Evolutionary conservation across 345 rosid species (phyloP).

Genomic region (Lagerstroemia speciosa): DNA sequence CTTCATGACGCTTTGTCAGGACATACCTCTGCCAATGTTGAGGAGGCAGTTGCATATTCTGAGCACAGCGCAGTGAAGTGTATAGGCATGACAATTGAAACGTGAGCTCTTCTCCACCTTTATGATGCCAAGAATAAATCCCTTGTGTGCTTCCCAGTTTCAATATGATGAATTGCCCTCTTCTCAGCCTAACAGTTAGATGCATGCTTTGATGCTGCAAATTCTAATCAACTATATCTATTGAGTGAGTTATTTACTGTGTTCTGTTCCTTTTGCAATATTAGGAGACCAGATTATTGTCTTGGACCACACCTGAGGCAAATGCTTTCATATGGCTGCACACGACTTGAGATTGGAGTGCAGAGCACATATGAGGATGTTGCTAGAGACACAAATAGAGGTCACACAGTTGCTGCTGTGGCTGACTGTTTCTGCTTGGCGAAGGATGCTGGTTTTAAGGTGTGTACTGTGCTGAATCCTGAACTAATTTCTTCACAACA

Average conservation of each 20-base stretch:
- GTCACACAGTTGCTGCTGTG: constrained; percentile 96
- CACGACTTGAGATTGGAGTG: constrained; percentile 95
- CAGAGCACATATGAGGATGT: constrained; percentile 99
- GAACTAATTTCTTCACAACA: not conserved
- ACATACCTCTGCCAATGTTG: constrained; percentile 86
- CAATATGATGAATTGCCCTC: not conserved
- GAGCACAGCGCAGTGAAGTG: constrained; percentile 93
- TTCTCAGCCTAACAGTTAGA: not conserved
- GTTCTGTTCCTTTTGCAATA: constrained; percentile 11
- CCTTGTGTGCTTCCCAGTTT: not conserved
- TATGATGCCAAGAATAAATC: not conserved
- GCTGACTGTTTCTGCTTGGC: constrained; percentile 98
- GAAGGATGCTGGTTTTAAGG: constrained; percentile 99
- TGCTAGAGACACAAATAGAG: constrained; percentile 95
- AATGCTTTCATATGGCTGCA: constrained; percentile 95
- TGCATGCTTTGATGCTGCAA: not conserved
- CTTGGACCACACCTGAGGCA: constrained; percentile 97
- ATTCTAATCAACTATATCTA: not conserved
- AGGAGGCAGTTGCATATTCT: constrained; percentile 93
- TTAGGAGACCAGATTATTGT: constrained; percentile 96
- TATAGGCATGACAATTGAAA: constrained; percentile 98
- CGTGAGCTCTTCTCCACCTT: constrained; percentile 43
- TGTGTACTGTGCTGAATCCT: constrained; percentile 6
- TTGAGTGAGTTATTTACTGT: constrained; percentile 1
- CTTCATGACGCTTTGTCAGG: constrained; percentile 98